Percentiles rank a stretch among this genome's conserved stretches.
These are phyloP conservation scores for Cymbopogon citratus DNA, from an alignment of 176 grass and related monocot species.

Conservation along the genomic window DNA sequence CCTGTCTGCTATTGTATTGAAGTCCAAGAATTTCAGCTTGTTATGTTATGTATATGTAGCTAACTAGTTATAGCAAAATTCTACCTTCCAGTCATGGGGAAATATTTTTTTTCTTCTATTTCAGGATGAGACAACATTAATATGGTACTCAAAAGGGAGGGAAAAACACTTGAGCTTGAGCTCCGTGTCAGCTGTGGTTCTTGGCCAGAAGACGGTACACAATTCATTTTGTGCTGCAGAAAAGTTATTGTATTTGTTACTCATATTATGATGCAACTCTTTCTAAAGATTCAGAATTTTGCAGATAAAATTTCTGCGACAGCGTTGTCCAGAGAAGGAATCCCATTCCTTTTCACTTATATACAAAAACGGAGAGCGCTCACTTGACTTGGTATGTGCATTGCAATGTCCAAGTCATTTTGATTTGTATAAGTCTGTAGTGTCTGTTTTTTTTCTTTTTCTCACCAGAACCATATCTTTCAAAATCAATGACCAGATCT, in stretches of 20 bases:
- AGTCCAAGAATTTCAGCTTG: not conserved
- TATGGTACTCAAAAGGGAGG: slow-evolving; percentile 87
- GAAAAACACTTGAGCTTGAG: slow-evolving; percentile 71
- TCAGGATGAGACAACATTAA: slow-evolving; percentile 80
- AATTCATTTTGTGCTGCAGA: not conserved
- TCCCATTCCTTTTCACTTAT: slow-evolving; percentile 79
- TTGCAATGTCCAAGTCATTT: slow-evolving; percentile 21
- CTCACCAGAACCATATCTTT: not conserved
- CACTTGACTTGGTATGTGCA: slow-evolving; percentile 77
- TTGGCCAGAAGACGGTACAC: slow-evolving; percentile 82
- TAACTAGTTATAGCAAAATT: not conserved
- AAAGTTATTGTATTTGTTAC: not conserved
- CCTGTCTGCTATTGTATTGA: not conserved
- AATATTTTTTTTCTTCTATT: not conserved
- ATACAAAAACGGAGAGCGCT: slow-evolving; percentile 62
- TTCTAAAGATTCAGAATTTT: slow-evolving; percentile 32
- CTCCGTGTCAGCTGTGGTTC: slow-evolving; percentile 52
- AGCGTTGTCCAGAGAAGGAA: slow-evolving; percentile 66
- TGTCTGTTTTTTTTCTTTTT: not conserved
- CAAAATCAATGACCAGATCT: slow-evolving; percentile 54
- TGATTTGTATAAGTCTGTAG: not conserved
- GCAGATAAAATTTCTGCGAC: slow-evolving; percentile 79
- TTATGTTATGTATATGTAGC: not conserved
- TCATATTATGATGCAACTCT: not conserved
- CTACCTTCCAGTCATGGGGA: not conserved